Percentiles rank a stretch among this genome's conserved stretches.
Conservation (phyloP, 768 basidiomycete species). For the Serpula lacrymans region DNA sequence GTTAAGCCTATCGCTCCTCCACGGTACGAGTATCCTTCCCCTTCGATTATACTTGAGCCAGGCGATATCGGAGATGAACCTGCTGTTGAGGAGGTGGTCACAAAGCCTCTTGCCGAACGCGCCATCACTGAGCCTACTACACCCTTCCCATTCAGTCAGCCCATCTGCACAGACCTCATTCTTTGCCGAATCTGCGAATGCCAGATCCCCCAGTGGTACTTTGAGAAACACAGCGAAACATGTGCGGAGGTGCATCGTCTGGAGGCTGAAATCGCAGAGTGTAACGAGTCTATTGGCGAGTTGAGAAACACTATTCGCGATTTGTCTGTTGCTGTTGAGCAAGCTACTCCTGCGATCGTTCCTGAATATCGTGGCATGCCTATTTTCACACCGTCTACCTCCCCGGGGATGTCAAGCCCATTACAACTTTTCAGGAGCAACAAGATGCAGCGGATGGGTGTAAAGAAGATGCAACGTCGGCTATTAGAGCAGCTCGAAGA, state of each 20-base stretch:
- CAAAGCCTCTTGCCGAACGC: slow-evolving; percentile 37
- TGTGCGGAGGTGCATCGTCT: slow-evolving; percentile 94
- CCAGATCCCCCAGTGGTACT: slow-evolving; percentile 97
- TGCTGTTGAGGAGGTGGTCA: slow-evolving; percentile 30
- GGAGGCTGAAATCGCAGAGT: slow-evolving; percentile 91
- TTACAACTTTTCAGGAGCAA: slow-evolving; percentile 72
- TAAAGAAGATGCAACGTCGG: slow-evolving; percentile 78
- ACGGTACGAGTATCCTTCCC: slow-evolving; percentile 63
- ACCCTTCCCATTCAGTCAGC: slow-evolving; percentile 72
- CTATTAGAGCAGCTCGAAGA: slow-evolving; percentile 86
- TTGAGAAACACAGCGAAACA: slow-evolving; percentile 99
- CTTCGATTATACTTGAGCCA: slow-evolving; percentile 53
- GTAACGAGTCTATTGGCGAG: slow-evolving; percentile 90
- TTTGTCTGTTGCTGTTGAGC: slow-evolving; percentile 67
- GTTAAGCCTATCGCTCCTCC: slow-evolving; percentile 78
- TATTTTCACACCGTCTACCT: slow-evolving; percentile 71
- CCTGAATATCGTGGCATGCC: slow-evolving; percentile 89
- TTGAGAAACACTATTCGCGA: slow-evolving; percentile 84
- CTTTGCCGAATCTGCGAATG: slow-evolving; percentile 98
- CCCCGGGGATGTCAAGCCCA: slow-evolving; percentile 70
- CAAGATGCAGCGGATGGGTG: slow-evolving; percentile 76
- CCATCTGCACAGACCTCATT: slow-evolving; percentile 79
- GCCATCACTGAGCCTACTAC: slow-evolving; percentile 47
- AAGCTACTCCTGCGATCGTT: slow-evolving; percentile 58
- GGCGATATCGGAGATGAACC: slow-evolving; percentile 39